These are phyloP conservation scores for Aureobasidium uvarum DNA, from an alignment of 2,329 filamentous ascomycete species.

Conservation along the genomic window DNA sequence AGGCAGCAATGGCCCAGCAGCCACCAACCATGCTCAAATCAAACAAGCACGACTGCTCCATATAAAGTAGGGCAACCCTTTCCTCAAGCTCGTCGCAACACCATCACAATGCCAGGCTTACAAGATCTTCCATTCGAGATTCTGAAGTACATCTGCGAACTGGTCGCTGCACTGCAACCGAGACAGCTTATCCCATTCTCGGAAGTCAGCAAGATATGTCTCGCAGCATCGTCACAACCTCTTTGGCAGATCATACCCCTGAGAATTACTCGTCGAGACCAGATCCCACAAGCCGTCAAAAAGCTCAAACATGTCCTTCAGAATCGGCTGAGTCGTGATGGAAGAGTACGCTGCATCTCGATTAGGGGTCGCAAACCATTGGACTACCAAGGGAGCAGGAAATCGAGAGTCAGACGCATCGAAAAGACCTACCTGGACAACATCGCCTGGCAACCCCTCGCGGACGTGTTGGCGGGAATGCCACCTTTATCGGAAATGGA, in stretches of 20 bases:
- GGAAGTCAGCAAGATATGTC: neutral
- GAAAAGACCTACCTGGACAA: neutral
- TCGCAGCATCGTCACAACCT: neutral
- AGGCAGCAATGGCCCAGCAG: neutral
- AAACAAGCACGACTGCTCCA: neutral
- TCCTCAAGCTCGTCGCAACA: neutral
- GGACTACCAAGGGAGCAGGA: neutral
- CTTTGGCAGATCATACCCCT: neutral
- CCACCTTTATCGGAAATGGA: neutral
- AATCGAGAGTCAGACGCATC: neutral
- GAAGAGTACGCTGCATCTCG: neutral
- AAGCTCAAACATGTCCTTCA: neutral
- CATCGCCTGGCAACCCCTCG: neutral
- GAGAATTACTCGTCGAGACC: neutral
- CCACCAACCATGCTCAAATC: neutral
- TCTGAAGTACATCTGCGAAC: neutral
- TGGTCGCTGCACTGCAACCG: neutral
- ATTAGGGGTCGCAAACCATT: neutral
- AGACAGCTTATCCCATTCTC: neutral
- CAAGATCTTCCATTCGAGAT: constrained; percentile 3
- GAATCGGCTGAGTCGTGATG: neutral
- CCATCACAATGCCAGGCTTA: neutral
- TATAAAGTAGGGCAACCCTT: neutral
- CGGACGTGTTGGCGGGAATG: neutral
- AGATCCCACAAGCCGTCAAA: neutral